Evolutionary conservation across 352 stramenopile genomes (phyloP).

Genomic region (Elongisporangium anandrum): DNA sequence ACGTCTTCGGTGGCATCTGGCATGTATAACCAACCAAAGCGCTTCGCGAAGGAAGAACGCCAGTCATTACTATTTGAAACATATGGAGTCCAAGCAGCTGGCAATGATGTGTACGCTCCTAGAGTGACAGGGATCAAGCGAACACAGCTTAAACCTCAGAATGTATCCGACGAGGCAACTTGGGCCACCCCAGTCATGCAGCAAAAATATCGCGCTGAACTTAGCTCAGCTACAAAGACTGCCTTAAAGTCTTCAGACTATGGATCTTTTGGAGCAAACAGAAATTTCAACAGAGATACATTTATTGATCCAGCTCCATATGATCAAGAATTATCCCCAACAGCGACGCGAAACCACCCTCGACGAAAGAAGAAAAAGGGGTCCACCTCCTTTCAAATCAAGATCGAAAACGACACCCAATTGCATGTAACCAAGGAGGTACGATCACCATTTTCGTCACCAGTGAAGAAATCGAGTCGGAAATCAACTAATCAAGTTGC

Average conservation of each 20-base stretch:
- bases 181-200: constrained; percentile 31
- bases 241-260: neutral
- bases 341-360: constrained; percentile 1
- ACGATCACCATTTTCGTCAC: constrained; percentile 21
- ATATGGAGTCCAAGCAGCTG: constrained; percentile 38
- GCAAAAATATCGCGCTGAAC: neutral
- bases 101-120: constrained; percentile 4
- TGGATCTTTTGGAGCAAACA: neutral
- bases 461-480: constrained; percentile 18
- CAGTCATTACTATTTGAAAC: constrained; percentile 62
- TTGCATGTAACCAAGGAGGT: constrained; percentile 30
- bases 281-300: constrained; percentile 8
- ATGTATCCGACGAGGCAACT: constrained; percentile 29
- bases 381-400: constrained; percentile 25
- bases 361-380: constrained; percentile 32
- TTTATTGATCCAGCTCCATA: constrained; percentile 8
- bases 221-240: neutral
- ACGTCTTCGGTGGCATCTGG: neutral
- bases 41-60: constrained; percentile 41
- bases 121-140: constrained; percentile 44
- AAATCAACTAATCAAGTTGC: constrained; percentile 19
- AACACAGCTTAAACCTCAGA: constrained; percentile 46
- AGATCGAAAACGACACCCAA: constrained; percentile 36
- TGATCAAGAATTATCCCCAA: constrained; percentile 8
- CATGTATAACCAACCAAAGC: constrained; percentile 18